Conservation (phyloP, 495 filamentous ascomycete genomes). For the Penicillium waksmanii region DNA sequence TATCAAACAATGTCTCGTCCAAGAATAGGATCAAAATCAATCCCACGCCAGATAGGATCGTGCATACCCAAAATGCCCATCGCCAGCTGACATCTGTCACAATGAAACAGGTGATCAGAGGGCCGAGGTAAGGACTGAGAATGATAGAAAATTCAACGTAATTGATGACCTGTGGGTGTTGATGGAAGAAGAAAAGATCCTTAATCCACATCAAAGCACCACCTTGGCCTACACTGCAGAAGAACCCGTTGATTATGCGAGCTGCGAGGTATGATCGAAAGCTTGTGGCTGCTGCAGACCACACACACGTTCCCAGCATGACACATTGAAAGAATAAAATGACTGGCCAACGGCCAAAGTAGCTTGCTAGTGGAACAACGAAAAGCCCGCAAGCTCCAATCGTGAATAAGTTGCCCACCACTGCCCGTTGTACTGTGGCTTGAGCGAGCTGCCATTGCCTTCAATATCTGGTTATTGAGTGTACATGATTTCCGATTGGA, state of each 20-base stretch:
- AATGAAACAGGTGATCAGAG: constrained; percentile 15
- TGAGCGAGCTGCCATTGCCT: constrained; percentile 22
- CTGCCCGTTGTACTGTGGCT: constrained; percentile 15
- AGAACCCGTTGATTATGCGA: constrained; percentile 16
- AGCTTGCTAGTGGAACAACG: constrained; percentile 21
- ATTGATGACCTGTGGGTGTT: constrained; percentile 16
- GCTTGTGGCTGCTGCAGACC: constrained; percentile 23
- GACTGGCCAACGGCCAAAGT: constrained; percentile 23
- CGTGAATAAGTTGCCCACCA: constrained; percentile 22
- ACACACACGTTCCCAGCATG: constrained; percentile 17
- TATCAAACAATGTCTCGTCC: constrained; percentile 15
- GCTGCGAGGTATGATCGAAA: constrained; percentile 19
- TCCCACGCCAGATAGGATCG: constrained; percentile 6
- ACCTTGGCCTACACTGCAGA: constrained; percentile 17
- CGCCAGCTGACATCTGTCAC: constrained; percentile 13
- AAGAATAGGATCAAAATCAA: constrained; percentile 7
- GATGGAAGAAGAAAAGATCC: constrained; percentile 16
- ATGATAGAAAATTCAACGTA: constrained; percentile 19
- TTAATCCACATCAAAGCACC: constrained; percentile 17
- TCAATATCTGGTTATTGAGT: not conserved
- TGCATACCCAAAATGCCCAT: constrained; percentile 17
- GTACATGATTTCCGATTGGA: not conserved
- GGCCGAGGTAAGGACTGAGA: constrained; percentile 14
- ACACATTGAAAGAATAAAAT: constrained; percentile 11
- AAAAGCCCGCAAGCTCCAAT: constrained; percentile 21